Percentiles rank a stretch among this genome's conserved stretches.
These are phyloP conservation scores for Leptographium wingfieldii DNA, from an alignment of 2,329 filamentous ascomycete genomes.

Conservation along the genomic window DNA sequence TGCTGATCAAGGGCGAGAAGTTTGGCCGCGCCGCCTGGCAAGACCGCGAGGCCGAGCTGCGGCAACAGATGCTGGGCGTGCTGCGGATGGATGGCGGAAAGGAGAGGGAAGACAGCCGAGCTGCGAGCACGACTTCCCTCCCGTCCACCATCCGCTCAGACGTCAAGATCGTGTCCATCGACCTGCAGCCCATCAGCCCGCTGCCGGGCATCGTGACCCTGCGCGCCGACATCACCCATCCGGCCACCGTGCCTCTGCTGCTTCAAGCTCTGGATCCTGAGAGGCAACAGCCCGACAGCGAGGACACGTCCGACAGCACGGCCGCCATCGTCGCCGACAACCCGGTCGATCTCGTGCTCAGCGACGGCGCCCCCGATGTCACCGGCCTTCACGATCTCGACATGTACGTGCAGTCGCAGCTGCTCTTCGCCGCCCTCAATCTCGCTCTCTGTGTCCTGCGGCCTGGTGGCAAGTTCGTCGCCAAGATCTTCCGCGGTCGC, in stretches of 20 bases:
- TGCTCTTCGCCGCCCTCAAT: constrained; percentile 88
- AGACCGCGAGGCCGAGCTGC: constrained; percentile 60
- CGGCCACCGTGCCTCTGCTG: constrained; percentile 82
- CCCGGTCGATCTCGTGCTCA: constrained; percentile 85
- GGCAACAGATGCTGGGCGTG: constrained; percentile 45
- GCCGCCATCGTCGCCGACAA: constrained; percentile 39
- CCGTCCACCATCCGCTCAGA: constrained; percentile 35
- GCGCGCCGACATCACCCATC: constrained; percentile 93
- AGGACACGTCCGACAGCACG: constrained; percentile 11
- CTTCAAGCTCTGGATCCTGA: constrained; percentile 72
- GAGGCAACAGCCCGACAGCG: constrained; percentile 27
- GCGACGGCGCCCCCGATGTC: constrained; percentile 90
- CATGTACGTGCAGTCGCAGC: constrained; percentile 93
- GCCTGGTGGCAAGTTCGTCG: constrained; percentile 90
- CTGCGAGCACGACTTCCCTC: background rate
- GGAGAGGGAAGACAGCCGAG: background rate
- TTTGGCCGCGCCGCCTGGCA: constrained; percentile 81
- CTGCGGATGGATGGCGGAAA: background rate
- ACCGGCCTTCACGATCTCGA: constrained; percentile 95
- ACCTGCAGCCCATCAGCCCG: constrained; percentile 90
- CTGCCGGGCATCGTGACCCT: constrained; percentile 86
- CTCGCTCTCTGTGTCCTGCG: constrained; percentile 77
- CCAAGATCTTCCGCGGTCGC: constrained; percentile 90
- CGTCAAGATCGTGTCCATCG: constrained; percentile 91
- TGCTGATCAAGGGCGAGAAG: constrained; percentile 85